Base-by-base conservation (phyloP, 2,329 filamentous ascomycete genomes). In the Alternaria triticimaculans region DNA sequence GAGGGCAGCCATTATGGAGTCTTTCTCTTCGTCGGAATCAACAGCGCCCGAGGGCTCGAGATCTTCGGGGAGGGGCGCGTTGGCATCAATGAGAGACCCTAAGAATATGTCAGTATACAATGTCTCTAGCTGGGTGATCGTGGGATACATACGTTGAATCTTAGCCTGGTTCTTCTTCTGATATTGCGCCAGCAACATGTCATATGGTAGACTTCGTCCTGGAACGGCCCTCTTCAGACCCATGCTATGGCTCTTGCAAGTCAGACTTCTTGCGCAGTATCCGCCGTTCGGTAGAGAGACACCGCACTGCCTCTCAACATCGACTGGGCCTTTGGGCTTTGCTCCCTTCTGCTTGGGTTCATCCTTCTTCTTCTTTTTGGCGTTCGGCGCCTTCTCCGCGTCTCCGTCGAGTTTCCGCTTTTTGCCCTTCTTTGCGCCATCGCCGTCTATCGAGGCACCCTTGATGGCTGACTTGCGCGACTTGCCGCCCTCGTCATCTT, bases 111-210 rank as follows among this genome's bases (percentile, higher is more conserved):
- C 56, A 72, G 63, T 43, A 46, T 18, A 2, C 18, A 11, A 20
- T 48, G 11, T 7, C 14, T 21, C 4, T 12, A 10, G 4, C 12
- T 26, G n/a, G 20, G 21, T 14, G 21, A 23, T 18, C n/a, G 8
- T 28, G 14, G 33, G 15, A 37, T 41, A 87, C 90, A 82, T 85
- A 94, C 93, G 97, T 81, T 98, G 96, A 83, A 97, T 93, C 76
- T 97, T 97, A 21, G 96, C 96, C 80, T 98, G 96, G 74, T 99
- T 99, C 85, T 97, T 98, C 86, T 98, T 97, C 90, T 85, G 84
- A 65, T 85, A 85, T 60, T 85, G 83, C 37, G 78, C 79, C 14
- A 97, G 86, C 43, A 97, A 84, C 90, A 97, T 96, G 79, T 97
- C 94, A 76, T 97, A 97, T 2, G 94, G 94, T 63, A 97, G 82